phyloP scores from a whole-genome alignment of 805 yeast species.

The Komagataella mondaviorum region DNA sequence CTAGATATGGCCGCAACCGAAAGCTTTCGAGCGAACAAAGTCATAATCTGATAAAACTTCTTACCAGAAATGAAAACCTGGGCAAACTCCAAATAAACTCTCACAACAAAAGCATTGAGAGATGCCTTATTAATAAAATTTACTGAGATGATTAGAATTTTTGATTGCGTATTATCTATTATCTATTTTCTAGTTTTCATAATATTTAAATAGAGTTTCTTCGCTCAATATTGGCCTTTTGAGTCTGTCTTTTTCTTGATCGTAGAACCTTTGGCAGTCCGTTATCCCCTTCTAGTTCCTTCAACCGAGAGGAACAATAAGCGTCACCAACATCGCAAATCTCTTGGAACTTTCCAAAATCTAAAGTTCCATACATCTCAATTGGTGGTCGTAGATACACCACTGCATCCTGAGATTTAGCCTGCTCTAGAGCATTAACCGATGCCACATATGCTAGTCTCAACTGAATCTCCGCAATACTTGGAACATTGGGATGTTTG shows the following conservation, averaged over 20 bases:
- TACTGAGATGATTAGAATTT: no score
- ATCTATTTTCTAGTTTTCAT: not conserved
- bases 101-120: not conserved
- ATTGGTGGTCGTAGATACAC: conserved; percentile 88
- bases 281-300: not conserved
- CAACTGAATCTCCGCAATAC: conserved; percentile 89
- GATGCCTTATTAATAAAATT: no score
- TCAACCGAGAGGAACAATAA: conserved; percentile 33
- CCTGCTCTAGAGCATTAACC: conserved; percentile 82
- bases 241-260: not conserved
- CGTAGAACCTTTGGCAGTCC: not conserved
- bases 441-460: conserved; percentile 90
- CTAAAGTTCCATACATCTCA: conserved; percentile 82
- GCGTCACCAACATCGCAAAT: conserved; percentile 69
- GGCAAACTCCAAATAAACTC: not conserved
- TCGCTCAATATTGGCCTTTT: not conserved
- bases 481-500: conserved; percentile 76
- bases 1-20: not conserved
- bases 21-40: no score
- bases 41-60: no score
- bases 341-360: conserved; percentile 85
- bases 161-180: no score
- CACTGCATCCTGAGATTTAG: conserved; percentile 76
- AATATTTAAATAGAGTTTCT: not conserved
- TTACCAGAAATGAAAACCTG: no score